Conservation (phyloP, 345 rosid genomes). For the Lepidium aucheri region DNA sequence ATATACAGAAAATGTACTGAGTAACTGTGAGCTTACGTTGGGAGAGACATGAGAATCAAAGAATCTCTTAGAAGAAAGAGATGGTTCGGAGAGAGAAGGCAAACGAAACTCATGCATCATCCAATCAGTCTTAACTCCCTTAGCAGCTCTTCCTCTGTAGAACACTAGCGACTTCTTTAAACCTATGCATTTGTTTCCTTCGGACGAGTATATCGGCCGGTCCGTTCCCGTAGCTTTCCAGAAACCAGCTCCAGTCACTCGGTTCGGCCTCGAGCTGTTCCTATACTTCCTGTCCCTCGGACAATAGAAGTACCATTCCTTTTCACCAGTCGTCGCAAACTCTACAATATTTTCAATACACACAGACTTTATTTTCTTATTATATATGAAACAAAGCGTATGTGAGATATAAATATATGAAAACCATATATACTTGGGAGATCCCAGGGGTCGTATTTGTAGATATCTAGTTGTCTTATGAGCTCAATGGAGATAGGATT, state of each 20-base stretch:
- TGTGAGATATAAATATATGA: background rate
- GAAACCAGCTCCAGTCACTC: slow-evolving; percentile 82
- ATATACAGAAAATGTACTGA: background rate
- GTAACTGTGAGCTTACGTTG: slow-evolving; percentile 35
- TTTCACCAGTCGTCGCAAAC: slow-evolving; percentile 68
- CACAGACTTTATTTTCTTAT: background rate
- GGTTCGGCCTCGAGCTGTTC: slow-evolving; percentile 80
- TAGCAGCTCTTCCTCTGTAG: slow-evolving; percentile 86
- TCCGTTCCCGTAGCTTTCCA: slow-evolving; percentile 98
- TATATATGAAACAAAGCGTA: background rate
- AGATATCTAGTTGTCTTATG: slow-evolving; percentile 81
- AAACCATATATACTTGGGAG: slow-evolving; percentile 57
- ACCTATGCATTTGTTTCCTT: slow-evolving; percentile 72
- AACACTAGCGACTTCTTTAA: slow-evolving; percentile 89
- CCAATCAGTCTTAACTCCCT: slow-evolving; percentile 92
- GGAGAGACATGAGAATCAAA: slow-evolving; percentile 46
- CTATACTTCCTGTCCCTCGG: slow-evolving; percentile 87
- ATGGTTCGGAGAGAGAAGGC: slow-evolving; percentile 52
- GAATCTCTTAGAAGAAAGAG: slow-evolving; percentile 36
- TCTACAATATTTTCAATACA: slow-evolving; percentile 25
- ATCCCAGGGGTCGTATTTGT: slow-evolving; percentile 93
- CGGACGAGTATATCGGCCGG: slow-evolving; percentile 76
- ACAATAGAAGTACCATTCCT: slow-evolving; percentile 87
- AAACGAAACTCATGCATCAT: slow-evolving; percentile 98
- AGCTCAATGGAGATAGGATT: slow-evolving; percentile 62